Conservation (phyloP, 257 asterid genomes). For the Henckelia pumila region DNA sequence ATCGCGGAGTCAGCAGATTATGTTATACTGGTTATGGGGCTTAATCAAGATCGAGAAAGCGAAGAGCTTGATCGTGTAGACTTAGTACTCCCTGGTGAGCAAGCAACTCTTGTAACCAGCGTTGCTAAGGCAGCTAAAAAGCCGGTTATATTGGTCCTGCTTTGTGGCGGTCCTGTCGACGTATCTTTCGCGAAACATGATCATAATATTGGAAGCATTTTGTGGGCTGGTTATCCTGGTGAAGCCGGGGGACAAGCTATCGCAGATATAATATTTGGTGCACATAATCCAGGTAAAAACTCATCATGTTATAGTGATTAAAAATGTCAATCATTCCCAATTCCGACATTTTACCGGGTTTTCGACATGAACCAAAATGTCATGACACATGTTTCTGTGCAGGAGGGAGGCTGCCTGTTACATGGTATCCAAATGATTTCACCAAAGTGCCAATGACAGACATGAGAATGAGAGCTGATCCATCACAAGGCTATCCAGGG, state of each 20-base stretch:
- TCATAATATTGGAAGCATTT: constrained; percentile 53
- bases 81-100: constrained; percentile 60
- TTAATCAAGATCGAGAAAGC: constrained; percentile 53
- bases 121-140: constrained; percentile 55
- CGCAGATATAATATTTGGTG: constrained; percentile 71
- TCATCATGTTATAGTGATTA: neutral
- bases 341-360: too few relatives aligned
- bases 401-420: constrained; percentile 73
- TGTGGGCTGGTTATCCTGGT: constrained; percentile 91
- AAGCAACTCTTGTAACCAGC: constrained; percentile 34
- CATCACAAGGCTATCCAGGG: constrained; percentile 61
- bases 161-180: constrained; percentile 79
- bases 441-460: constrained; percentile 63
- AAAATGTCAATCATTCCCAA: too few relatives aligned
- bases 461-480: constrained; percentile 69
- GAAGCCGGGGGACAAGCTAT: constrained; percentile 70
- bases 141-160: constrained; percentile 54
- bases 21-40: constrained; percentile 67
- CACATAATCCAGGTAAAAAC: constrained; percentile 63
- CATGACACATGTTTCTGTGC: constrained; percentile 14
- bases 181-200: constrained; percentile 57
- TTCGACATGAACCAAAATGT: neutral
- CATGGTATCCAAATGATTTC: constrained; percentile 79
- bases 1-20: constrained; percentile 42
- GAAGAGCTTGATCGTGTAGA: constrained; percentile 59